Base-by-base conservation (phyloP, 2,329 filamentous ascomycete species). In the Fusarium brevicatenulatum region DNA sequence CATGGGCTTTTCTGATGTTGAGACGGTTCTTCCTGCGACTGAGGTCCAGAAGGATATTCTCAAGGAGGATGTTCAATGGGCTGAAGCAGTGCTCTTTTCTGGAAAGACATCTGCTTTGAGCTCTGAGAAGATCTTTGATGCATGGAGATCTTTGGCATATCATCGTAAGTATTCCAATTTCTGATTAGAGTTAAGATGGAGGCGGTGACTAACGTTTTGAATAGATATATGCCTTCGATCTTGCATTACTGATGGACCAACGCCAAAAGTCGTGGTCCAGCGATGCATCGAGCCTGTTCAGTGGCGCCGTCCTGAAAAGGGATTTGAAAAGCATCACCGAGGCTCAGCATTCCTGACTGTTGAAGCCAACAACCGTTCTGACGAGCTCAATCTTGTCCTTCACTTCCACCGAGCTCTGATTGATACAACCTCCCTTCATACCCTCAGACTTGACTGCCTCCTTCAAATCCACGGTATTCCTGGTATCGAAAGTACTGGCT, bases 1-100 rank as follows among this genome's bases (percentile, higher is more conserved):
- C 9, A 40, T 39, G 23, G 21, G 30, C 5, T 42, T 63, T 3
- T 44, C 59, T 0, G 59, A 63, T 2, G 44, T 67, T 37, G 64
- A 67, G 11, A 52, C 64, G 18, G 44, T 53, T 1, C 4, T 67
- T 9, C 64, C 58, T 32, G 58, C 44, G 9, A 66, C 58, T 15
- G 63, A 66, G 13, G 43, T 66, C 12, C 63, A 66, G 49, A 63
- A 47, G 21, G 63, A 66, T 5, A 53, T 63, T 13, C 58, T 66
- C 23, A 63, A 36, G 1, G 63, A 63, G 36, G 63, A 63, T 63
- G 19, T 63, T 13, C 58, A 66, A 47, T 66, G 63, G 63, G 58
- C 63, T 34, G 57, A 66, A 30, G 63, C 58, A 28, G 58, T 63
- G 9, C 37, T 66, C 23, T 63, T 46, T 3, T 57, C 63, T 12